A percentile compares a stretch with the other conserved stretches of the same genome.
phyloP scores from a whole-genome alignment of 495 filamentous ascomycete genomes.

The Friedmanniomyces simplex region DNA sequence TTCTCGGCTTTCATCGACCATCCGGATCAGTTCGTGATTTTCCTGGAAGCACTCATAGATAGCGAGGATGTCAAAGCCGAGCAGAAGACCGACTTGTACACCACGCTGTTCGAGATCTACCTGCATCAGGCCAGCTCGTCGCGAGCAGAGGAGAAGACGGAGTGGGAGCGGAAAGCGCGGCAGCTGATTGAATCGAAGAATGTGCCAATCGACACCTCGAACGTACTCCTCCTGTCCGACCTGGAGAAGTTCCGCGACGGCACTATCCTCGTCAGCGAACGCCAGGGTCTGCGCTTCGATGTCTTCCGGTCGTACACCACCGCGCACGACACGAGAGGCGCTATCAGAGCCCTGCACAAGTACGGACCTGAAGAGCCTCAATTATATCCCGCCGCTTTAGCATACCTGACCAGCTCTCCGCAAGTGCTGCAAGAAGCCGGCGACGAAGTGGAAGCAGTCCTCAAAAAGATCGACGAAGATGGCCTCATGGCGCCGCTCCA shows the following conservation, averaged over 20 bases:
- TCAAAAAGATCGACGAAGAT: conserved; percentile 78
- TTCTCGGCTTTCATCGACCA: conserved; percentile 97
- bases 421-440: conserved; percentile 78
- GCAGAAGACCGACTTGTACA: conserved; percentile 80
- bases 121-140: conserved; percentile 74
- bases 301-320: conserved; percentile 96
- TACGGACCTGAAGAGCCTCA: conserved; percentile 89
- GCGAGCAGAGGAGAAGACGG: conserved; percentile 56
- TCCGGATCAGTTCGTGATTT: conserved; percentile 76
- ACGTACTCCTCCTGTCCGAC: conserved; percentile 84
- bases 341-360: conserved; percentile 76
- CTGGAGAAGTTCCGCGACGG: conserved; percentile 84
- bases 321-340: conserved; percentile 81
- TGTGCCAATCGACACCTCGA: conserved; percentile 84
- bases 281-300: conserved; percentile 83
- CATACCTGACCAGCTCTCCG: conserved; percentile 83
- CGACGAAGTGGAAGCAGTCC: conserved; percentile 66
- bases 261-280: conserved; percentile 83
- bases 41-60: conserved; percentile 73
- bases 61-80: conserved; percentile 54
- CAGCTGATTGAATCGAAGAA: conserved; percentile 65
- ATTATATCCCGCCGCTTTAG: conserved; percentile 81
- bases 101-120: conserved; percentile 96
- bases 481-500: conserved; percentile 92
- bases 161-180: conserved; percentile 88